Evolutionary conservation across 305 asterid species (phyloP).

Genomic region (Plantago rigida): DNA sequence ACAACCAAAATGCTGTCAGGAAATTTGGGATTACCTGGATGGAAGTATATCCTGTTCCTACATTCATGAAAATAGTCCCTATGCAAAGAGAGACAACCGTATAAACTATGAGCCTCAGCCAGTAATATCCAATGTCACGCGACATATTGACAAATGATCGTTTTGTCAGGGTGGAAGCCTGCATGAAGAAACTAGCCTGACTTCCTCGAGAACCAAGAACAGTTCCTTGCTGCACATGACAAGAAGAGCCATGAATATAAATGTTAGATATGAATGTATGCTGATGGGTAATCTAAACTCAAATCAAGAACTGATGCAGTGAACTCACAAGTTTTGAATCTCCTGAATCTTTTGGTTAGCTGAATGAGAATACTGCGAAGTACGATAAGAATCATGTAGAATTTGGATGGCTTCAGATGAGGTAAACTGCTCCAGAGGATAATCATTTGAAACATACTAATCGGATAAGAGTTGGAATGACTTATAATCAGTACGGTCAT

Average conservation of each 20-base stretch:
- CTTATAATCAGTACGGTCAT: background rate
- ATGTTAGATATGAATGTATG: background rate
- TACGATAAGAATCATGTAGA: conserved; percentile 49
- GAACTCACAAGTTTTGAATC: conserved; percentile 67
- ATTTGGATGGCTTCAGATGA: conserved; percentile 69
- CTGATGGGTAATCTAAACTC: background rate
- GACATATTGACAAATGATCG: conserved; percentile 94
- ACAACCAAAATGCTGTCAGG: too few relatives aligned
- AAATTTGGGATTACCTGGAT: conserved; percentile 48
- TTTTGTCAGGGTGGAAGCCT: conserved; percentile 64
- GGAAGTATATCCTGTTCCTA: conserved; percentile 82
- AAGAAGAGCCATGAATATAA: background rate
- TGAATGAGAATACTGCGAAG: conserved; percentile 49
- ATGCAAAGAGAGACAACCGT: conserved; percentile 77
- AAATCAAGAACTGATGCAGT: background rate
- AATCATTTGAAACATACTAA: conserved; percentile 74
- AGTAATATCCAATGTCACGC: conserved; percentile 92
- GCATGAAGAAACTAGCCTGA: conserved; percentile 95
- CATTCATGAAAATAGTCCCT: conserved; percentile 79
- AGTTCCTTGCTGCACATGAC: conserved; percentile 62
- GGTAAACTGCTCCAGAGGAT: conserved; percentile 76
- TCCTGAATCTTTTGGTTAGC: conserved; percentile 69
- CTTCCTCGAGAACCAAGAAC: conserved; percentile 89
- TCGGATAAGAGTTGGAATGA: conserved; percentile 4
- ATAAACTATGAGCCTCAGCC: conserved; percentile 88